These are phyloP conservation scores for Mortierella sp. DNA, from an alignment of 371 early-diverging fungal species.

Conservation along the genomic window DNA sequence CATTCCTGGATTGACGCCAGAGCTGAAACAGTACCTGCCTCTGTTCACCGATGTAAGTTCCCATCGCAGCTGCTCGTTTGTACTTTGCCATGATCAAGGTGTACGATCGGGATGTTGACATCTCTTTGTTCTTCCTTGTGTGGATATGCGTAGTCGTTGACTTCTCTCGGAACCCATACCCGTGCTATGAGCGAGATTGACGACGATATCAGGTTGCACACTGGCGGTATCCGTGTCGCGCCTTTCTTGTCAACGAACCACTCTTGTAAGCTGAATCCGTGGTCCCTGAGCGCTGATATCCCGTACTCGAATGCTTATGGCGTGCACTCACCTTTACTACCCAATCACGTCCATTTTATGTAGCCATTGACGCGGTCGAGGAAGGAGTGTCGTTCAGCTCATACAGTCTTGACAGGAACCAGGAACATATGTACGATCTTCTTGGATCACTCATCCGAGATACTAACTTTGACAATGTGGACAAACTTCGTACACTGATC, in stretches of 20 bases:
- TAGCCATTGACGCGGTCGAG: conserved; percentile 64
- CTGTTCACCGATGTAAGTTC: conserved; percentile 78
- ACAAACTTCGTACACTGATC: conserved; percentile 79
- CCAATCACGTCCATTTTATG: background rate
- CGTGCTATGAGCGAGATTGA: conserved; percentile 87
- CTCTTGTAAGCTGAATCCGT: conserved; percentile 52
- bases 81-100: background rate
- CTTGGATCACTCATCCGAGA: conserved; percentile 74
- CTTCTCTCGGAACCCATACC: conserved; percentile 83
- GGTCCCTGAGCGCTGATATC: background rate
- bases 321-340: background rate
- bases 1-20: conserved; percentile 68
- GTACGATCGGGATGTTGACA: background rate
- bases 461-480: conserved; percentile 81
- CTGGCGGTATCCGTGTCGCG: conserved; percentile 85
- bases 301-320: too few relatives aligned
- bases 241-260: conserved; percentile 75
- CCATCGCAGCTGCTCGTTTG: background rate
- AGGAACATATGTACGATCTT: conserved; percentile 79
- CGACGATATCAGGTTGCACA: conserved; percentile 84
- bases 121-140: background rate
- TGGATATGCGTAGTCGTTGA: conserved; percentile 62
- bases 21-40: conserved; percentile 80
- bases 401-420: conserved; percentile 81
- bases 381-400: conserved; percentile 68